Evolutionary conservation across 495 filamentous ascomycete genomes (phyloP).

Genomic region (Aspergillus hancockii): DNA sequence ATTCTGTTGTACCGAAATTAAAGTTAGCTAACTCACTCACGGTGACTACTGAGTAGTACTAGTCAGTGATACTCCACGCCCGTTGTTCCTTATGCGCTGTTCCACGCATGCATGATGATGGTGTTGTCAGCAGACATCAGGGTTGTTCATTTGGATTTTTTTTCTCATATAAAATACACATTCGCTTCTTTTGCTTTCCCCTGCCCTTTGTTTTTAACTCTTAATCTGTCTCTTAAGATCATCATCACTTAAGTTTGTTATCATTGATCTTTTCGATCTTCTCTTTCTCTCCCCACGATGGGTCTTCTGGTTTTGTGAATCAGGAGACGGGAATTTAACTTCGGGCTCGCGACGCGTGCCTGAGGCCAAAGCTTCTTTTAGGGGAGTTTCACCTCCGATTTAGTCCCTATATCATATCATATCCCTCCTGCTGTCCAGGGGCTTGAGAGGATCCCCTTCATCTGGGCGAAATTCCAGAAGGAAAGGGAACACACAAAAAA

Average conservation of each 20-base stretch:
- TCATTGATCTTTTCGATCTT: background rate
- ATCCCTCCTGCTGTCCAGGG: conserved; percentile 11
- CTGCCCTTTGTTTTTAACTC: too few species aligned
- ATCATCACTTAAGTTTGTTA: too few species aligned
- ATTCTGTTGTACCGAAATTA: conserved; percentile 20
- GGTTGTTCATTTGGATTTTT: conserved; percentile 9
- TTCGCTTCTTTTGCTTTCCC: background rate
- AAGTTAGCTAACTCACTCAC: conserved; percentile 23
- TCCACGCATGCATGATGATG: conserved; percentile 28
- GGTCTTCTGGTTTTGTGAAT: conserved; percentile 14
- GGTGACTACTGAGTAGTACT: conserved; percentile 4
- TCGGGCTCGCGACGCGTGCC: conserved; percentile 19
- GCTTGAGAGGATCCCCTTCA: conserved; percentile 8
- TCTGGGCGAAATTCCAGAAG: conserved; percentile 1
- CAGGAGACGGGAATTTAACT: conserved; percentile 20
- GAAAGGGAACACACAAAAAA: background rate
- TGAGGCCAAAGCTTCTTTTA: conserved; percentile 18
- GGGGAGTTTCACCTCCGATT: conserved; percentile 14
- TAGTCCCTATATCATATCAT: too few species aligned
- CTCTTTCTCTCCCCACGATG: conserved; percentile 14
- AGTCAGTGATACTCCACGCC: conserved; percentile 20
- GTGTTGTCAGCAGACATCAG: conserved; percentile 15
- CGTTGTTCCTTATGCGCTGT: conserved; percentile 24
- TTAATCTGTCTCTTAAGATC: too few species aligned
- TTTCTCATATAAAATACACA: conserved; percentile 1